Percentiles rank a stretch among this genome's conserved stretches.
phyloP scores from a whole-genome alignment of 768 basidiomycete species.

The Cyclocybe cylindracea region DNA sequence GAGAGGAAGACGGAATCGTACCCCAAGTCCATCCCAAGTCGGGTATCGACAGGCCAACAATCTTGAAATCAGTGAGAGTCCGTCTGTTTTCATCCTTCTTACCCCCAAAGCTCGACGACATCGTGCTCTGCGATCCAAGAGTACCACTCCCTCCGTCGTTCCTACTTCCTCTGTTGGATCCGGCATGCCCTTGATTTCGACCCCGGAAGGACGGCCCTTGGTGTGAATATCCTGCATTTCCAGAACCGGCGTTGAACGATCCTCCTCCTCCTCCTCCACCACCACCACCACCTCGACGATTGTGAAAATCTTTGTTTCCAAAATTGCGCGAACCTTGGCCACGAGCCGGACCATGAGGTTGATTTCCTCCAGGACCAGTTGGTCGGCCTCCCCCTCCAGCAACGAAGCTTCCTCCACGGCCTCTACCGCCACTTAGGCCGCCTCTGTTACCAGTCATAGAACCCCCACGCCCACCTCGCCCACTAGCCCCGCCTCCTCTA shows the following conservation, averaged over 20 bases:
- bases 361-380: conserved; percentile 47
- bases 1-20: conserved; percentile 38
- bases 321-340: conserved; percentile 61
- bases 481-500: conserved; percentile 43
- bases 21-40: conserved; percentile 92
- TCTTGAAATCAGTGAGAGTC: conserved; percentile 98
- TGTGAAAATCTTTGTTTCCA: conserved; percentile 60
- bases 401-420: conserved; percentile 40
- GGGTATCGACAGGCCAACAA: conserved; percentile 84
- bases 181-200: conserved; percentile 59
- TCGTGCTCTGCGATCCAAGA: conserved; percentile 48
- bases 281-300: conserved; percentile 65
- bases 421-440: conserved; percentile 37
- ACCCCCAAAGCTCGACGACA: conserved; percentile 50
- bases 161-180: conserved; percentile 38
- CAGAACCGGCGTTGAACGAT: conserved; percentile 51
- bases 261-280: no score
- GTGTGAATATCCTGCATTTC: conserved; percentile 36
- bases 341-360: conserved; percentile 49
- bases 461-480: conserved; percentile 54
- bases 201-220: conserved; percentile 56
- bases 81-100: conserved; percentile 89
- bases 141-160: conserved; percentile 41
- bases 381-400: conserved; percentile 40
- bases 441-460: conserved; percentile 48